Base-by-base conservation (phyloP, 352 stramenopile species). In the Blastocystis sp. region DNA sequence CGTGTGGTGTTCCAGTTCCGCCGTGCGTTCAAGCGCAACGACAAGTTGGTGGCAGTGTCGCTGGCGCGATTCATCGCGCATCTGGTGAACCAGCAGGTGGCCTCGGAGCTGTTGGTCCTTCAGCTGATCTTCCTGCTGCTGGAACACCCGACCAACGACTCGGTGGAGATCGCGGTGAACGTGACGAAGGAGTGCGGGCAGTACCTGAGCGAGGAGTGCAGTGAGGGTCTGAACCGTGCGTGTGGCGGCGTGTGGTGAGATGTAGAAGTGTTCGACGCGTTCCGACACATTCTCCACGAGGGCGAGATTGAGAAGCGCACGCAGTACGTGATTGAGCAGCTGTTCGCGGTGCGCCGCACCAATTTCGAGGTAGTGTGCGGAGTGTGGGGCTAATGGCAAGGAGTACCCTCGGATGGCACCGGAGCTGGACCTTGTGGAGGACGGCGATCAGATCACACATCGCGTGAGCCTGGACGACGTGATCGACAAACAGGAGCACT, bases 391-490 rank as follows among this genome's bases (percentile, higher is more conserved):
- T 45, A 14, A 69, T 5, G 40, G 7, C 7, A 17, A 69, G 38
- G 78, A 88, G 77, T 98, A 97, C 91, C 95, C 95, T 0, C 94
- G 93, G 0, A 91, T 98, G 3, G 92, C 96, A 53, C 91, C 96
- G 56, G 92, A 98, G 89, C 91, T 99, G 69, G 96, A 99, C 91
- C 89, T 99, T 17, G 96, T 99, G 5, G 96, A 99, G 90, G 92
- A 93, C 0, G 95, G 97, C 14, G 97, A 99, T 90, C 96, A 99
- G 92, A 99, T 99, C 89, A 98, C 95, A 0, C 97, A 98, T 90
- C 95, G 98, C 88, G 93, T 98, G 56, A 93, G 93, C 41, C 91
- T 99, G 61, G 96, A 98, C 88, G 96, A 99, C 88, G 93, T 96
- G 40, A 93, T 99, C 43, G 93, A 97, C 86, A 94, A 93, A 52